Conservation (phyloP, 1,284 basidiomycete genomes). For the Tilletia caries region DNA sequence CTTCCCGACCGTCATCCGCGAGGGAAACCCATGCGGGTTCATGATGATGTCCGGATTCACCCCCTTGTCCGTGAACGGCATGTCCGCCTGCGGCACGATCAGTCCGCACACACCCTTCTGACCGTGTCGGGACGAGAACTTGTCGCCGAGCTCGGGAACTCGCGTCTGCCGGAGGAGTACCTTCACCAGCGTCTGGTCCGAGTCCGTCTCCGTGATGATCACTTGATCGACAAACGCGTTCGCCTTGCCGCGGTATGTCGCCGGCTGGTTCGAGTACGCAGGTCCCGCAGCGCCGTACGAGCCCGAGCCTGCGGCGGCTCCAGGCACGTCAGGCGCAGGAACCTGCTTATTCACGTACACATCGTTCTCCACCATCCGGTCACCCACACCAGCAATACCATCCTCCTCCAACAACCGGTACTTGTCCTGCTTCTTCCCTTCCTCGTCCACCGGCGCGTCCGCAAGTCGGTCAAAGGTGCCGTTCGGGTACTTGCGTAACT, state of each 20-base stretch:
- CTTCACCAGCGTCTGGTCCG: constrained; percentile 93
- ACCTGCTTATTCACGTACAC: constrained; percentile 96
- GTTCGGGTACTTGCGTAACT: constrained; percentile 93
- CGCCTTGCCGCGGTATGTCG: constrained; percentile 58
- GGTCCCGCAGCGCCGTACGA: constrained; percentile 22
- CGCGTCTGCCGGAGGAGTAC: constrained; percentile 96
- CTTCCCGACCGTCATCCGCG: constrained; percentile 97
- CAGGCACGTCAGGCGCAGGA: constrained; percentile 69
- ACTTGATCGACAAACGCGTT: constrained; percentile 96
- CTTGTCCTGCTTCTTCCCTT: constrained; percentile 69
- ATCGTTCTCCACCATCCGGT: constrained; percentile 86
- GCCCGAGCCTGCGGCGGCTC: not conserved
- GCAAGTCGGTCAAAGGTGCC: constrained; percentile 95
- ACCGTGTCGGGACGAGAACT: constrained; percentile 95
- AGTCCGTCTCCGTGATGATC: constrained; percentile 86
- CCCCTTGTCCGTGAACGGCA: constrained; percentile 98
- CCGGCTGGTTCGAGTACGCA: constrained; percentile 60
- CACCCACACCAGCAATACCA: constrained; percentile 90
- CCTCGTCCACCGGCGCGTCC: constrained; percentile 78
- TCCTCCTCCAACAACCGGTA: constrained; percentile 87
- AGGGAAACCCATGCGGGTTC: constrained; percentile 99
- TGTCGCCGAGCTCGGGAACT: constrained; percentile 93
- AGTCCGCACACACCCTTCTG: constrained; percentile 98
- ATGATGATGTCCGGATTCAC: constrained; percentile 97
- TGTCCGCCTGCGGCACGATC: constrained; percentile 96